Evolutionary conservation across 1,139 yeast genomes (phyloP).

Genomic region (Sugiyamaella pinicola): DNA sequence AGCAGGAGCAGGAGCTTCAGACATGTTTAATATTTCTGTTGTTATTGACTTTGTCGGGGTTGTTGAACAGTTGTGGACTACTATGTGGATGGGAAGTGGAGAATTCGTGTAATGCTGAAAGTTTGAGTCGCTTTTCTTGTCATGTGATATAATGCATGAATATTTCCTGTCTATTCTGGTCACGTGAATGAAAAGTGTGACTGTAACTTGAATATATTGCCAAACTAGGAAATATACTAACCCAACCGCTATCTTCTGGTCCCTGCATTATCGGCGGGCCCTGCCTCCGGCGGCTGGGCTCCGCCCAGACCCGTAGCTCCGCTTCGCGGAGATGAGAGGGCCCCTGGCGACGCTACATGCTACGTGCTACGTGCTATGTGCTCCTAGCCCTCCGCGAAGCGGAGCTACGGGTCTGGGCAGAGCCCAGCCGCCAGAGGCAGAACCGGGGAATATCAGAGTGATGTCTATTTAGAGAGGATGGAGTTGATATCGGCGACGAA

Average conservation of each 20-base stretch:
- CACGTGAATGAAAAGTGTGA: not conserved
- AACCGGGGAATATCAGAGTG: no score
- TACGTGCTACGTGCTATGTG: no score
- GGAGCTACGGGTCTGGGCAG: not conserved
- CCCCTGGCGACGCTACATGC: no score
- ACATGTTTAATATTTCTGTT: constrained; percentile 19
- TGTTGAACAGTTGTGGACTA: constrained; percentile 5
- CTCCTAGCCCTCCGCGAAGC: constrained; percentile 7
- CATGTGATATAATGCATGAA: constrained; percentile 12
- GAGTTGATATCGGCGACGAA: constrained; percentile 45
- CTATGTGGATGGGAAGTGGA: not conserved
- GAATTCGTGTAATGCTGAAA: not conserved
- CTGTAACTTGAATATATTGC: constrained; percentile 8
- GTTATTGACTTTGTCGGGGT: constrained; percentile 11
- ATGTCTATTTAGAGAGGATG: constrained; percentile 30
- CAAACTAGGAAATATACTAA: not conserved
- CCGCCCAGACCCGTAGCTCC: no score
- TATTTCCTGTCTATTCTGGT: not conserved
- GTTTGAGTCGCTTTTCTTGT: constrained; percentile 9
- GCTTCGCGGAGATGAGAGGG: no score
- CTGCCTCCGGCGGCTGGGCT: no score
- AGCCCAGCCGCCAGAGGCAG: not conserved
- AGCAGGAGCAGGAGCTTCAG: constrained; percentile 27
- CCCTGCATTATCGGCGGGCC: no score
- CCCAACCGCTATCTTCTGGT: not conserved